These are phyloP conservation scores for Xylaria bambusicola DNA, from an alignment of 495 filamentous ascomycete species.

Conservation along the genomic window DNA sequence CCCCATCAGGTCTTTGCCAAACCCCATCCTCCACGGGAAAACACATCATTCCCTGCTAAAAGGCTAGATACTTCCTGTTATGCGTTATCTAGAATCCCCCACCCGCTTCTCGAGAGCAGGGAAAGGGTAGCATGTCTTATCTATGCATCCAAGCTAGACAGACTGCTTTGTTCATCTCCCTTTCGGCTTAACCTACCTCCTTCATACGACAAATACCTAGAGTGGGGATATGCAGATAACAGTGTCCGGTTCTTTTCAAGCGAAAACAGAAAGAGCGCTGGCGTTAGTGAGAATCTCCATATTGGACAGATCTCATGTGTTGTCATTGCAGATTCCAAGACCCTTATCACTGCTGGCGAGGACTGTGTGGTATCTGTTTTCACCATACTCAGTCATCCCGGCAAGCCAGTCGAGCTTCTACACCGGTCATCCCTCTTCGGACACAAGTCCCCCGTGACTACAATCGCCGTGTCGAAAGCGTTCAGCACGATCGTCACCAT, in stretches of 20 bases:
- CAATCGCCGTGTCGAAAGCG: conserved; percentile 79
- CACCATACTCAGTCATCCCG: conserved; percentile 55
- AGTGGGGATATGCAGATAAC: conserved; percentile 95
- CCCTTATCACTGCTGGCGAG: conserved; percentile 83
- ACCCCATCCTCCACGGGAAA: conserved; percentile 73
- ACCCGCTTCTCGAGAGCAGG: conserved; percentile 76
- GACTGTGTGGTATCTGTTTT: conserved; percentile 91
- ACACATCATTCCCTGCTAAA: conserved; percentile 58
- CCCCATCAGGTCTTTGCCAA: conserved; percentile 90
- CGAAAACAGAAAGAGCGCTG: conserved; percentile 68
- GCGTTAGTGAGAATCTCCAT: conserved; percentile 91
- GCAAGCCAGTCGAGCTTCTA: conserved; percentile 75
- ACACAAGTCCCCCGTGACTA: conserved; percentile 77
- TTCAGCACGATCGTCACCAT: conserved; percentile 85
- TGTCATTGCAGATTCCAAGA: conserved; percentile 83
- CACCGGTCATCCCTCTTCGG: conserved; percentile 84
- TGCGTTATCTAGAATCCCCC: conserved; percentile 76
- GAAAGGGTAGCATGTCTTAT: conserved; percentile 79
- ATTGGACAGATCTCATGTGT: conserved; percentile 81
- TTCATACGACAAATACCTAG: conserved; percentile 83
- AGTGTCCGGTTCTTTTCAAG: conserved; percentile 85
- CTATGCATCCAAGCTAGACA: conserved; percentile 77
- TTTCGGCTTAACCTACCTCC: conserved; percentile 87
- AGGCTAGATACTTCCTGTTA: conserved; percentile 78
- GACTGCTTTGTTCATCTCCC: conserved; percentile 78